Evolutionary conservation across 371 early-diverging fungal species (phyloP).

Genomic region (Mucor ambiguus): DNA sequence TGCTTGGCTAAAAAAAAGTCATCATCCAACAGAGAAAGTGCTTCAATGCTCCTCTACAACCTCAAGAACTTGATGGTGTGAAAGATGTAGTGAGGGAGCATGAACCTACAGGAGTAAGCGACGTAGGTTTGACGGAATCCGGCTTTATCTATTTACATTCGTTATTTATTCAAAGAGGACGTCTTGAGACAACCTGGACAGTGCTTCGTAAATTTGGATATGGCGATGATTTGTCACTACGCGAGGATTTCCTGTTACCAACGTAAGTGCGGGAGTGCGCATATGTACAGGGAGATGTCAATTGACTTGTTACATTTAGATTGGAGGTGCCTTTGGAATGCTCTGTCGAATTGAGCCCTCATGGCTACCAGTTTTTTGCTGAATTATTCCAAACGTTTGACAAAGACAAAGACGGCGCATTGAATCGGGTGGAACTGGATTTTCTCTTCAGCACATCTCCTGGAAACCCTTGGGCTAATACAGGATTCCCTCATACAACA

Average conservation of each 20-base stretch:
- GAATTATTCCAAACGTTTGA: constrained; percentile 94
- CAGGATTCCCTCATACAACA: constrained; percentile 89
- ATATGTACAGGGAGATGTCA: background rate
- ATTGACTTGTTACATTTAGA: constrained; percentile 34
- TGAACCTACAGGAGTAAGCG: constrained; percentile 85
- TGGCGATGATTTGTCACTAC: constrained; percentile 86
- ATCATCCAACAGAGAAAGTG: constrained; percentile 72
- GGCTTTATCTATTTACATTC: constrained; percentile 94
- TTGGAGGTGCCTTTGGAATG: constrained; percentile 88
- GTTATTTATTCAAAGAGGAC: constrained; percentile 94
- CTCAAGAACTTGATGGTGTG: constrained; percentile 93
- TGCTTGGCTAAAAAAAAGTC: background rate
- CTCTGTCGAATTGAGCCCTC: constrained; percentile 91
- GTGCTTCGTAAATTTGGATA: constrained; percentile 95
- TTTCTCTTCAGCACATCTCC: constrained; percentile 88
- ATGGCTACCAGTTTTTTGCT: constrained; percentile 94
- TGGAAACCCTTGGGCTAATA: constrained; percentile 86
- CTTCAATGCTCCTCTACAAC: constrained; percentile 92
- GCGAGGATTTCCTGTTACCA: constrained; percentile 89
- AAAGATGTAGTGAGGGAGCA: constrained; percentile 90
- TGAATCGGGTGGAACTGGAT: constrained; percentile 82
- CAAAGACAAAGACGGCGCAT: constrained; percentile 95
- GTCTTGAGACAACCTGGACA: constrained; percentile 97
- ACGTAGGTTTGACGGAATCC: constrained; percentile 80
- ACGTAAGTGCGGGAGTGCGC: constrained; percentile 42